phyloP scores from a whole-genome alignment of 1,284 basidiomycete genomes.

The Rhodotorula sp. region DNA sequence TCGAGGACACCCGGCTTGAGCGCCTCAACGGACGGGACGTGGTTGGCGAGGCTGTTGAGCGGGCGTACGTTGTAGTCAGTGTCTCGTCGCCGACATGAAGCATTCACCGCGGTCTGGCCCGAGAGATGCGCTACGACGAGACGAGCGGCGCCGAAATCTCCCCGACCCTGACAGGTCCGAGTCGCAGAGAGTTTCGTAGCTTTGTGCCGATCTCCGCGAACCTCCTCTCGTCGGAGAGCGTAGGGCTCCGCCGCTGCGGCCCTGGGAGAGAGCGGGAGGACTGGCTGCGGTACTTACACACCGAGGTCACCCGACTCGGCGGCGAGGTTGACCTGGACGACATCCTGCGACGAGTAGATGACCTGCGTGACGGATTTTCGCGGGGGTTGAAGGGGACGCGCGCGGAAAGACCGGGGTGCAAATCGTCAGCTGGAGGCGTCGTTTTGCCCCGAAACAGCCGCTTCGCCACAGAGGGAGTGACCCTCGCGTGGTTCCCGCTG shows the following conservation, averaged over 20 bases:
- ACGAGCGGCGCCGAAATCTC: too few relatives aligned
- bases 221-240: not conserved
- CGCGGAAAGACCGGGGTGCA: not conserved
- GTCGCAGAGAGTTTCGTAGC: too few relatives aligned
- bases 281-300: conserved; percentile 53
- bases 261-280: not conserved
- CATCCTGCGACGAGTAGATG: conserved; percentile 80
- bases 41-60: conserved; percentile 68
- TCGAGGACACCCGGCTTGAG: conserved; percentile 89
- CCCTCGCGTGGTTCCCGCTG: too few relatives aligned
- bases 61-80: not conserved
- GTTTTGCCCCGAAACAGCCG: too few relatives aligned
- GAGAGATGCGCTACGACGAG: too few relatives aligned
- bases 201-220: not conserved
- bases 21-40: conserved; percentile 89
- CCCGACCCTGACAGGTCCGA: not conserved
- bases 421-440: not conserved
- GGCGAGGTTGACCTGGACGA: conserved; percentile 88
- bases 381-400: not conserved
- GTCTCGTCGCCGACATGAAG: not conserved
- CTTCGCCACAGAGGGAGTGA: too few relatives aligned
- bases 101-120: too few relatives aligned
- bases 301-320: conserved; percentile 98
- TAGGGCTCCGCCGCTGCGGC: too few relatives aligned
- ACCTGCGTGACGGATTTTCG: conserved; percentile 56